These are phyloP conservation scores for Salix purpurea DNA, from an alignment of 345 rosid genomes.

Conservation along the genomic window DNA sequence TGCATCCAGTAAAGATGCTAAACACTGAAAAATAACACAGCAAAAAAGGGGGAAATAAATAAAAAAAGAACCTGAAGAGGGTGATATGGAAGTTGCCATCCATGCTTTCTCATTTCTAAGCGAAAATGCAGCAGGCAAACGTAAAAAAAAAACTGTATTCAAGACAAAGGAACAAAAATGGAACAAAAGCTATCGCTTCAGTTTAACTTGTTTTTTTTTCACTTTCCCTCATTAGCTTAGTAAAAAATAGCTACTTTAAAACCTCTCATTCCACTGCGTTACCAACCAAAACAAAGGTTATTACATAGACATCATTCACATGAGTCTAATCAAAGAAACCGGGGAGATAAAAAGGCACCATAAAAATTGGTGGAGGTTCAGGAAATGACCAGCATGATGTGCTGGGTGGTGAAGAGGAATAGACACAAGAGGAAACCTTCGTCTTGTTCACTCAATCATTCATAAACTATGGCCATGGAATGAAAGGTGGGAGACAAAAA, in stretches of 20 bases:
- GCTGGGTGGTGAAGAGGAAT: slow-evolving; percentile 2
- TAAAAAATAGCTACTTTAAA: slow-evolving; percentile 11
- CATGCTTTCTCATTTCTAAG: slow-evolving; percentile 81
- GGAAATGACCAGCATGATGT: slow-evolving; percentile 8
- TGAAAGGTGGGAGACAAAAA: slow-evolving; percentile 18
- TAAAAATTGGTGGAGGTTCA: slow-evolving; percentile 25
- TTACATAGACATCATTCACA: slow-evolving; percentile 23
- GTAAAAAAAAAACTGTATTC: slow-evolving; percentile 18
- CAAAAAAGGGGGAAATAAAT: background rate
- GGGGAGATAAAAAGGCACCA: slow-evolving; percentile 4
- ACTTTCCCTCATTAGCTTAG: slow-evolving; percentile 47
- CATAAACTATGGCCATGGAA: slow-evolving; percentile 19
- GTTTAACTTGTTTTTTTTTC: slow-evolving; percentile 16
- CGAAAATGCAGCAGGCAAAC: slow-evolving; percentile 39
- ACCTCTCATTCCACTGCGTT: slow-evolving; percentile 21
- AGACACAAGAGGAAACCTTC: slow-evolving; percentile 21
- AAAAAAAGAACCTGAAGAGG: slow-evolving; percentile 75
- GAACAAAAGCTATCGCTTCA: slow-evolving; percentile 10
- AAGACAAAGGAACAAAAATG: slow-evolving; percentile 10
- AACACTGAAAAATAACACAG: background rate
- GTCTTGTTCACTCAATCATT: slow-evolving; percentile 36
- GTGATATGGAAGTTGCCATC: slow-evolving; percentile 98
- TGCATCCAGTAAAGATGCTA: background rate
- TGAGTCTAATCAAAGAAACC: slow-evolving; percentile 23
- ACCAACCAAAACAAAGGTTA: slow-evolving; percentile 19